Percentiles rank a stretch among this genome's conserved stretches.
These are phyloP conservation scores for Pestalotiopsis sp. DNA, from an alignment of 2,329 filamentous ascomycete genomes.

Conservation along the genomic window DNA sequence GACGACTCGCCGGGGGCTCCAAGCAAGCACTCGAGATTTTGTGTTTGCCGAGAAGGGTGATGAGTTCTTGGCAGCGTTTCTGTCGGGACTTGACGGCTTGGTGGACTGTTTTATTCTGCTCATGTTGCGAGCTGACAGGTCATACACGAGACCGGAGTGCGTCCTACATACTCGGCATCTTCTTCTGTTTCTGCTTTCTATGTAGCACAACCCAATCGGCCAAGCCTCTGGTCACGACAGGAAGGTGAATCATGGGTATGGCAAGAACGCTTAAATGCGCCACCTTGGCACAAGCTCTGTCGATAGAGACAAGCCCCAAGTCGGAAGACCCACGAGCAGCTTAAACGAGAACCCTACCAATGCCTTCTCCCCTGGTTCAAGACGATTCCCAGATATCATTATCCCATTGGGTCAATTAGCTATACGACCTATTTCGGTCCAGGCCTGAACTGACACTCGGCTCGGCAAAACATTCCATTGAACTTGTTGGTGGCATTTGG, in stretches of 20 bases:
- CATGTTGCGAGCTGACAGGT: neutral
- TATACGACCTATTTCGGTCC: neutral
- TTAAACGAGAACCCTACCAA: neutral
- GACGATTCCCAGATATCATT: neutral
- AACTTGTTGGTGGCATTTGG: neutral
- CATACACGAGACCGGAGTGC: neutral
- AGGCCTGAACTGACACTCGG: neutral
- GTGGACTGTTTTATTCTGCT: neutral
- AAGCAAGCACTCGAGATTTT: neutral
- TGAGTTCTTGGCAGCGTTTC: neutral
- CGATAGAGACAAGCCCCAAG: neutral
- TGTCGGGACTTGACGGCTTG: neutral
- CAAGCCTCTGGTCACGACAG: neutral
- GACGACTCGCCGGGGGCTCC: neutral
- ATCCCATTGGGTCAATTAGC: neutral
- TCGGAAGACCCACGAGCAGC: neutral
- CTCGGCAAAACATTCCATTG: neutral
- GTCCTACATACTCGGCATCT: neutral
- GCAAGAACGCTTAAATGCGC: slow-evolving; percentile 9
- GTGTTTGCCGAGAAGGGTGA: neutral
- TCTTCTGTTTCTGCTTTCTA: neutral
- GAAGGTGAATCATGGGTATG: neutral
- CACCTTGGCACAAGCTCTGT: neutral
- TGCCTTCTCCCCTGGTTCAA: neutral
- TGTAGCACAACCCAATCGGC: neutral